Base-by-base conservation (phyloP, 176 grass and related monocot genomes). In the Lolium multiflorum region DNA sequence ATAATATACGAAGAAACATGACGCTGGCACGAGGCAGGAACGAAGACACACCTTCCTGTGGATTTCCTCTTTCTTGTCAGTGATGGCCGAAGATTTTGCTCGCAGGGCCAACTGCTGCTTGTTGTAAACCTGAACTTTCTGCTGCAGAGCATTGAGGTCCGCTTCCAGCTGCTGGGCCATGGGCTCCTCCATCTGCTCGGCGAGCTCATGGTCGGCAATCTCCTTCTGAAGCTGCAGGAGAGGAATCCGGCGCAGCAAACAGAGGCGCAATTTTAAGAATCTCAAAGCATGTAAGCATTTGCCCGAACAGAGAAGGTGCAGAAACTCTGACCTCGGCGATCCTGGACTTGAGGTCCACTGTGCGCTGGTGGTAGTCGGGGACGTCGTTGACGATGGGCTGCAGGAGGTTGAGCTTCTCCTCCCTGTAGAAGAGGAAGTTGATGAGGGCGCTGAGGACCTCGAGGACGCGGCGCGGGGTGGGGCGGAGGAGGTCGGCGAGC, bases 351-450 rank as follows among this genome's bases (percentile, higher is more conserved):
- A 93, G 74, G 14, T 89, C 84, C 9, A 18, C 0, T 17, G 15
- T 22, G 13, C 35, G 79, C 25, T 87, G 76, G 9, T 93, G 79
- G 18, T 25, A 71, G 55, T 22, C 25, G 2, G 82, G 68, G 71
- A 76, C 44, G 47, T 94, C 77, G 2, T 87, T 11, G 6, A 90
- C 9, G 11, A 93, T 76, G 12, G 92, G 82, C 15, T 90, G 26
- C 17, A 97, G 82, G 56, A 86, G 49, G 15, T 7, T 12, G 10
- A 97, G 38, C 84, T 83, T 95, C 1, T 94, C 92, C 0, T 89
- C 54, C 84, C 95, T 97, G 59, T 91, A 95, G 80, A 86, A 87
- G 67, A 98, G 87, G 88, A 70, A 98, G 78, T 98, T 98, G 81
- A 95, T 77, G 44, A 95, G 1, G 37, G 91, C 83, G 79, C 95